Evolutionary conservation across 2,329 filamentous ascomycete species (phyloP).

Genomic region (Pezicula radicicola): DNA sequence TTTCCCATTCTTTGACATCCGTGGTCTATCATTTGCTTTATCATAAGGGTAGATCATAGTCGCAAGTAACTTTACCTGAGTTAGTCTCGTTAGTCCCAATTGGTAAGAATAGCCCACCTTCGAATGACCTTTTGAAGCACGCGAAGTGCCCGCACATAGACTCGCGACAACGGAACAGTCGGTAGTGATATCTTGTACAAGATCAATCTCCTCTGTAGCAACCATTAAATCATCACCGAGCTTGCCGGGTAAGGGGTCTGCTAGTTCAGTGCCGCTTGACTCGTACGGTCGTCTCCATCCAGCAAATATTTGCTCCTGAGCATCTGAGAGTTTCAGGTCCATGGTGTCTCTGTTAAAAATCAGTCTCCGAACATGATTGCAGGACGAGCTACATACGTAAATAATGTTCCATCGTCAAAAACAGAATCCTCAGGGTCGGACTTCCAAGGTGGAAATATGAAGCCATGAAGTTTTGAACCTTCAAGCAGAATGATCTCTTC

Average conservation of each 20-base stretch:
- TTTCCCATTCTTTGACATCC: conserved; percentile 74
- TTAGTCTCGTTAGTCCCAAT: conserved; percentile 2
- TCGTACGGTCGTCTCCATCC: conserved; percentile 80
- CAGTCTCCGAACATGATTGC: conserved; percentile 12
- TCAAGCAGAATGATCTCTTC: conserved; percentile 77
- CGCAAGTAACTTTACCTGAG: conserved; percentile 56
- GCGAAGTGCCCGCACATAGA: conserved; percentile 75
- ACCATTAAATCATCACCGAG: conserved; percentile 50
- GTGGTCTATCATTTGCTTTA: conserved; percentile 50
- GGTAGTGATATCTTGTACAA: conserved; percentile 93
- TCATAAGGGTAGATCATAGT: conserved; percentile 77
- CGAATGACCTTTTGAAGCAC: conserved; percentile 64
- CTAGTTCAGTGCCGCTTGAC: conserved; percentile 28
- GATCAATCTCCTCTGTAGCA: conserved; percentile 61
- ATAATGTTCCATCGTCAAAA: conserved; percentile 57
- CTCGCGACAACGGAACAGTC: conserved; percentile 98
- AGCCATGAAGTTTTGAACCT: conserved; percentile 77
- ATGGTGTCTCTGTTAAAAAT: conserved; percentile 58
- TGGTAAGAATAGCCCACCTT: conserved; percentile 47
- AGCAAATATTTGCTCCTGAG: conserved; percentile 73
- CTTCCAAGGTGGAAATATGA: conserved; percentile 84
- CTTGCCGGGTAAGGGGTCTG: neutral
- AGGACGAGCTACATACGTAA: conserved; percentile 50
- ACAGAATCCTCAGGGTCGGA: conserved; percentile 54
- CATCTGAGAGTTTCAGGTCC: conserved; percentile 68